Evolutionary conservation across 768 basidiomycete species (phyloP), one percentile per base, ranked within the genome.

Genomic region (Suillus hirtellus): DNA sequence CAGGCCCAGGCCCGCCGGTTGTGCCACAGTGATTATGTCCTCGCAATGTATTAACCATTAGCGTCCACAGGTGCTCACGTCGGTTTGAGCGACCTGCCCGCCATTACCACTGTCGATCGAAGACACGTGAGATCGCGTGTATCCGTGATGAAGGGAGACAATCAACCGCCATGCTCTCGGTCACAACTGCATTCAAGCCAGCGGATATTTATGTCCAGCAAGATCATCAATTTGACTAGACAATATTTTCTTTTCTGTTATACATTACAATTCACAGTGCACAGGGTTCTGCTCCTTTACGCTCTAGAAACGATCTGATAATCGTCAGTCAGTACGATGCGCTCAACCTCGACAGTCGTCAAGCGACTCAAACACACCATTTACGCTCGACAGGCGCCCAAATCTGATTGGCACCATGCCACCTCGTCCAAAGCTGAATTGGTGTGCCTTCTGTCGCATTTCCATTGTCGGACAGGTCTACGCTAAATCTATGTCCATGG

Each of bases 391-490:
- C 73, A 69, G 83, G 77, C 31, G 66, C 76, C 86, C 86, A 87
- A 4, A 81, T 77, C 73, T 88, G 86, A 67, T 86, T 85, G 21
- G 76, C 55, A 4, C 80, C 84, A 0, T 69, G 71, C 84, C 83
- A 85, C 19, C 75, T 75, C 15, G 66, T 67, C 85, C 86, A 87
- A 34, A 86, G 59, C 2, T 78, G 76, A 27, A 87, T 70, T 0
- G 76, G 75, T 0, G 80, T 82, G 6, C 84, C 83, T 7, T 79
- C 78, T 0, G 73, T 71, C 9, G 80, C 27, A 64, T 78, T 78
- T 19, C 86, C 86, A 43, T 82, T 64, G 46, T 74, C 75, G 35
- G 73, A 78, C n/a, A 87, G 69, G 64, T 87, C 86, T 53, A 83
- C 64, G 67, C 80, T 82, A 64, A 75, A 75, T 11, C 66, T 19